These are phyloP conservation scores for Neostapfia colusana DNA, from an alignment of 176 grass and related monocot genomes.

Conservation along the genomic window DNA sequence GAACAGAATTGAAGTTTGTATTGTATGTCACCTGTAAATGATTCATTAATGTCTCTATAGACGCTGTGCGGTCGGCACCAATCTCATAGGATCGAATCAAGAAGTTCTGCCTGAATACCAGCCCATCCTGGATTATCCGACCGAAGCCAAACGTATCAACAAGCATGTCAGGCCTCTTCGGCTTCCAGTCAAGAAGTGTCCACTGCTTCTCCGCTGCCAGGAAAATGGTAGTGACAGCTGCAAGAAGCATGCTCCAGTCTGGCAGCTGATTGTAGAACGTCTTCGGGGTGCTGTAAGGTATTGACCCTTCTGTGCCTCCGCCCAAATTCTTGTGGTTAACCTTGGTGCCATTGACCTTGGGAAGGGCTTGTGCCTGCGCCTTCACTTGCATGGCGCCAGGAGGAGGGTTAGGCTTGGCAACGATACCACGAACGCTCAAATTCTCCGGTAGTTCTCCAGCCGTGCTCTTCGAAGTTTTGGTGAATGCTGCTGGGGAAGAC, in stretches of 20 bases:
- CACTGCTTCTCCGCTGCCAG: slow-evolving; percentile 96
- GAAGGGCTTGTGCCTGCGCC: slow-evolving; percentile 67
- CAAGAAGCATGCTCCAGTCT: slow-evolving; percentile 98
- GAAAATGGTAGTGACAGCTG: slow-evolving; percentile 92
- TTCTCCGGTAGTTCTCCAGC: slow-evolving; percentile 55
- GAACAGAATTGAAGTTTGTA: slow-evolving; percentile 9
- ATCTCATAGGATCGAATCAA: slow-evolving; percentile 97
- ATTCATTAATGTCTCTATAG: slow-evolving; percentile 98
- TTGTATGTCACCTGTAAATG: slow-evolving; percentile 89
- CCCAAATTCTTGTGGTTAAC: slow-evolving; percentile 48
- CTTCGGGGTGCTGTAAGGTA: slow-evolving; percentile 52
- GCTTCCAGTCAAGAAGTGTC: slow-evolving; percentile 94
- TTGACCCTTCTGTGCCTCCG: slow-evolving; percentile 37
- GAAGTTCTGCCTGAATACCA: slow-evolving; percentile 94
- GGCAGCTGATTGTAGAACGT: slow-evolving; percentile 95
- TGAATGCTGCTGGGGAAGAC: slow-evolving; percentile 25
- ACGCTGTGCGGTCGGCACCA: slow-evolving; percentile 91
- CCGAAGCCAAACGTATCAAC: slow-evolving; percentile 84
- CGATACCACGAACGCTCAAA: slow-evolving; percentile 62
- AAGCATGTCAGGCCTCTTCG: slow-evolving; percentile 94
- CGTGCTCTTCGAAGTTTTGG: slow-evolving; percentile 54
- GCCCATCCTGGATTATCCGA: slow-evolving; percentile 81
- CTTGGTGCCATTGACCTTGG: slow-evolving; percentile 84
- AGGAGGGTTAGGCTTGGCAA: slow-evolving; percentile 54
- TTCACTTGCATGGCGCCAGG: slow-evolving; percentile 64